These are phyloP conservation scores for Malus orientalis DNA, from an alignment of 306 rosid species.

Conservation along the genomic window DNA sequence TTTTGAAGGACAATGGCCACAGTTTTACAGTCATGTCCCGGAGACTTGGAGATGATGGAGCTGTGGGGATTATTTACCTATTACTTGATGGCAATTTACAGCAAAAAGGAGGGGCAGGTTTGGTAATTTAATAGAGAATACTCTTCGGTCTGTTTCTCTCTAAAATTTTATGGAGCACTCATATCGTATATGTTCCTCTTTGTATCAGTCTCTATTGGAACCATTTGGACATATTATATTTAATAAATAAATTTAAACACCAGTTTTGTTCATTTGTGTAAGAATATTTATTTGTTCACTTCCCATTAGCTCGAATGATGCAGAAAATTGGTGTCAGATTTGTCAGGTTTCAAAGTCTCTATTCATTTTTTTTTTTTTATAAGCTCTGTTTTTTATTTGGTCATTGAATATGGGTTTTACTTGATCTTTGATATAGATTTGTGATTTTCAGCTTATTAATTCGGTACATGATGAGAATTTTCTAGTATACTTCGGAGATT, in stretches of 20 bases:
- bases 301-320: neutral
- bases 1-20: conserved; percentile 42
- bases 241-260: conserved; percentile 14
- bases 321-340: neutral
- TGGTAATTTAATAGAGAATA: neutral
- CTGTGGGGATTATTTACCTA: neutral
- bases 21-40: neutral
- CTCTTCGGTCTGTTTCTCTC: neutral
- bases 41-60: neutral
- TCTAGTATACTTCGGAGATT: no score
- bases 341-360: neutral
- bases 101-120: conserved; percentile 41
- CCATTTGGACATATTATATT: conserved; percentile 4
- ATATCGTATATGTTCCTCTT: neutral
- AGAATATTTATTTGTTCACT: neutral
- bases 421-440: neutral
- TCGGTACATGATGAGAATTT: no score
- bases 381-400: neutral
- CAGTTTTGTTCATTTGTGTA: conserved; percentile 1
- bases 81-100: conserved; percentile 7
- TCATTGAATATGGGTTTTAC: neutral
- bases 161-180: neutral
- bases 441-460: no score
- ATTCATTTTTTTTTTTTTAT: neutral
- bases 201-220: conserved; percentile 2